A percentile compares a stretch with the other conserved stretches of the same genome.
phyloP scores from a whole-genome alignment of 305 asterid species.

The Rubia peregrina region DNA sequence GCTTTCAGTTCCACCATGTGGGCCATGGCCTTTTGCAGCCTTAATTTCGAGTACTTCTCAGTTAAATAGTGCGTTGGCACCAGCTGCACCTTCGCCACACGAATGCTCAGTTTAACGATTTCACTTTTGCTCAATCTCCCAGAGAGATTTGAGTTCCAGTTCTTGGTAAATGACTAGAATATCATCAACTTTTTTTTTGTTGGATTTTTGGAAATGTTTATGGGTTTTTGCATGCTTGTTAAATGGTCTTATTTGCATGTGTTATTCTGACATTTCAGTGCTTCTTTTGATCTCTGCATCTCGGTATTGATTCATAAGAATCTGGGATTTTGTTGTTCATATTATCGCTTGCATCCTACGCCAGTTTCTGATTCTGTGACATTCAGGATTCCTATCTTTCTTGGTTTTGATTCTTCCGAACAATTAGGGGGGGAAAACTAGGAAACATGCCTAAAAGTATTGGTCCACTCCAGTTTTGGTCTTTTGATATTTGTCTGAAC shows the following conservation, averaged over 20 bases:
- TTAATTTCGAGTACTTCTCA: background rate
- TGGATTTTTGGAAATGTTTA: background rate
- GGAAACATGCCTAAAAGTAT: background rate
- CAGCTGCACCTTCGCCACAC: conserved; percentile 6
- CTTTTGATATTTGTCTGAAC: conserved; percentile 10
- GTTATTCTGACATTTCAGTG: background rate
- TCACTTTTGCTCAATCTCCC: background rate
- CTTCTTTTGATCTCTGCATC: background rate
- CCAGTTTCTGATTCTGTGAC: conserved; percentile 4
- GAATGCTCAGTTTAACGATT: background rate
- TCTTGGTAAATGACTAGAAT: background rate
- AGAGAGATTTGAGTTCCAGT: background rate
- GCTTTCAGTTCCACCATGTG: conserved; percentile 12
- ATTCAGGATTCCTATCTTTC: background rate
- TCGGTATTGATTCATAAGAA: background rate
- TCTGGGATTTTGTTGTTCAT: background rate
- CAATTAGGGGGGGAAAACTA: background rate
- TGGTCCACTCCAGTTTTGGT: conserved; percentile 5
- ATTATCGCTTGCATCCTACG: background rate
- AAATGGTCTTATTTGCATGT: background rate
- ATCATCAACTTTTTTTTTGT: too few species aligned
- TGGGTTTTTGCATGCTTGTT: background rate
- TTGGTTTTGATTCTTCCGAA: background rate
- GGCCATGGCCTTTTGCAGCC: conserved; percentile 1
- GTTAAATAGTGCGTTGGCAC: background rate